Evolutionary conservation across 495 filamentous ascomycete species (phyloP).

Genomic region (Pseudevernia furfuracea): DNA sequence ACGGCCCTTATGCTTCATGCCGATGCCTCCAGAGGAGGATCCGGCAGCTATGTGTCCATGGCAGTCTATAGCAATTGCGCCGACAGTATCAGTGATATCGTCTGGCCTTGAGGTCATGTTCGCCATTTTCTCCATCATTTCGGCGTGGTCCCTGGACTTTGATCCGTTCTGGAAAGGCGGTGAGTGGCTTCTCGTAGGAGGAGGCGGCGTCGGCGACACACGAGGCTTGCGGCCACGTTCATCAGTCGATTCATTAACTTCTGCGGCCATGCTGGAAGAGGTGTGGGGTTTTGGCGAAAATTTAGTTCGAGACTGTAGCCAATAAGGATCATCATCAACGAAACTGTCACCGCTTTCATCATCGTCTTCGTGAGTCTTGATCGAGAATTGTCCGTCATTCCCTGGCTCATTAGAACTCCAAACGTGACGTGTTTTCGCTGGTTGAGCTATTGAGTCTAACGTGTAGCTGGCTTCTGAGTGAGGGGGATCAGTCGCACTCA

Average conservation of each 20-base stretch:
- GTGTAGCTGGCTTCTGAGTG: not conserved
- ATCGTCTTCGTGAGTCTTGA: conserved; percentile 31
- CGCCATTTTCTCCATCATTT: not conserved
- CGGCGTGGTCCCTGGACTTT: not conserved
- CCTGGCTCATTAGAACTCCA: conserved; percentile 17
- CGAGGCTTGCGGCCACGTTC: conserved; percentile 6
- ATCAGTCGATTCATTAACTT: not conserved
- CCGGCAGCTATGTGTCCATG: conserved; percentile 86
- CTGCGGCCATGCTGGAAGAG: not conserved
- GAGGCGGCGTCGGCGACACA: conserved; percentile 4
- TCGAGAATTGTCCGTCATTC: conserved; percentile 44
- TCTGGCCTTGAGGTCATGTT: conserved; percentile 31
- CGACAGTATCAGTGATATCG: conserved; percentile 81
- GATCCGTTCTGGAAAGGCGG: not conserved
- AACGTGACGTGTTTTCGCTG: not conserved
- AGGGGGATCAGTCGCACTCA: conserved; percentile 10
- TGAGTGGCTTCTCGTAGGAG: conserved; percentile 11
- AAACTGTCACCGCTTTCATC: conserved; percentile 21
- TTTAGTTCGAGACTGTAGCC: conserved; percentile 1
- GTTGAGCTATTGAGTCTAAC: not conserved
- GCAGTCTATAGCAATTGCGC: conserved; percentile 83
- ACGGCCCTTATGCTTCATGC: conserved; percentile 91
- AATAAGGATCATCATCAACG: conserved; percentile 17
- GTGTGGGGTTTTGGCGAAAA: not conserved
- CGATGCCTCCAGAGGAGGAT: conserved; percentile 98